Conservation (phyloP, 169 alveolate species). For the Plasmodium relictum region DNA sequence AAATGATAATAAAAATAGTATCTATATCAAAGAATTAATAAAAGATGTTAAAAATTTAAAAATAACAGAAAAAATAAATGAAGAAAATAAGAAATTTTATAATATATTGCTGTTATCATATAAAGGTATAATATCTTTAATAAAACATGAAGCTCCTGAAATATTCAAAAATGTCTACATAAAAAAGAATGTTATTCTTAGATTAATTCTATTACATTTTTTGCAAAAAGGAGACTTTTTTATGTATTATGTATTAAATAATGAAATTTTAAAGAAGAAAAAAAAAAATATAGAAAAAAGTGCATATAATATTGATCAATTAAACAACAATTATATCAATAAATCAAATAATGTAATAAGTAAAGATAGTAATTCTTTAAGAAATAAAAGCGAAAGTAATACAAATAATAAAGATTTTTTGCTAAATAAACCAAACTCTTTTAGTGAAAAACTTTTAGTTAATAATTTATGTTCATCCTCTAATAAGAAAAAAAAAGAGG, state of each 20-base stretch:
- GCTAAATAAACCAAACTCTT: background rate
- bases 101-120: conserved; percentile 37
- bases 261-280: conserved; percentile 44
- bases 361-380: background rate
- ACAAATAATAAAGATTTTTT: background rate
- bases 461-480: background rate
- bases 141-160: conserved; percentile 66
- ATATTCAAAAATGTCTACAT: conserved; percentile 40
- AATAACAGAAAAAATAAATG: conserved; percentile 36
- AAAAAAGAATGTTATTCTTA: conserved; percentile 42
- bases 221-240: conserved; percentile 75
- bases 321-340: background rate
- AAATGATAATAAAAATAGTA: background rate
- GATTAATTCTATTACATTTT: conserved; percentile 65
- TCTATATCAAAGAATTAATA: conserved; percentile 25
- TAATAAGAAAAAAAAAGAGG: background rate
- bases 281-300: background rate
- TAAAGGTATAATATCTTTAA: conserved; percentile 59
- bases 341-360: background rate
- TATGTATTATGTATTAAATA: conserved; percentile 61
- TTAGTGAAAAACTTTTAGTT: background rate
- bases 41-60: conserved; percentile 37
- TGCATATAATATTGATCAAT: background rate
- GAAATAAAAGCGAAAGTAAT: background rate
- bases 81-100: conserved; percentile 59